A percentile compares a stretch with the other conserved stretches of the same genome.
phyloP scores from a whole-genome alignment of 2,329 filamentous ascomycete genomes.

The Penicillium polonicum region DNA sequence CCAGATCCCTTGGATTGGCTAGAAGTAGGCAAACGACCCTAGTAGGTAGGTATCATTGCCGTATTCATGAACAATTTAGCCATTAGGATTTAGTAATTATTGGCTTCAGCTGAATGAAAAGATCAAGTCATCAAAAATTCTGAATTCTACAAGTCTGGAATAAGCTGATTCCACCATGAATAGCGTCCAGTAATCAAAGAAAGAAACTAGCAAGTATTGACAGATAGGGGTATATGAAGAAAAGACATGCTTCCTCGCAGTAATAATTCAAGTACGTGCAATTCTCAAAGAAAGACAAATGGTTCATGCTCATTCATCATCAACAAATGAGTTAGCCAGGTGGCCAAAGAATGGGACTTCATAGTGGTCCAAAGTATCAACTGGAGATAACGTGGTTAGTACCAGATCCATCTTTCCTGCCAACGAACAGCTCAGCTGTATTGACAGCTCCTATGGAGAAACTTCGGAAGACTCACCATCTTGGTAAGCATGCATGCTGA shows the following conservation, averaged over 20 bases:
- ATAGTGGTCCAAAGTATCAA: conserved; percentile 65
- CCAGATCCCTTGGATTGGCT: too few species aligned
- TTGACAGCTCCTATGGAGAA: neutral
- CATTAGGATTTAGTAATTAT: neutral
- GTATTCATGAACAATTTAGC: neutral
- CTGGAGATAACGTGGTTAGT: conserved; percentile 35
- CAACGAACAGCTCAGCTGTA: neutral
- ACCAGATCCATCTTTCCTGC: neutral
- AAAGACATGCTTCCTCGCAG: conserved; percentile 13
- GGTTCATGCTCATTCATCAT: conserved; percentile 65
- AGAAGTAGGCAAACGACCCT: too few species aligned
- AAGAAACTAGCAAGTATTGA: conserved; percentile 4
- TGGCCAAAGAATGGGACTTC: conserved; percentile 85
- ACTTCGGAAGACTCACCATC: conserved; percentile 62
- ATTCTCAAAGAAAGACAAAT: conserved; percentile 4
- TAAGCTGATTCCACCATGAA: neutral
- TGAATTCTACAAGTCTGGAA: neutral
- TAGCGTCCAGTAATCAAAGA: neutral
- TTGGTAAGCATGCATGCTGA: conserved; percentile 76
- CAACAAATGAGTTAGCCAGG: conserved; percentile 83
- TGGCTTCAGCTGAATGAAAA: neutral
- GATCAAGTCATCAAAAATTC: neutral
- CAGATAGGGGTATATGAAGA: conserved; percentile 23
- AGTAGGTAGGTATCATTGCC: too few species aligned
- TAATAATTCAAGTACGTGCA: conserved; percentile 12